phyloP scores from a whole-genome alignment of 1,284 basidiomycete species.

The Schizophyllum commune region DNA sequence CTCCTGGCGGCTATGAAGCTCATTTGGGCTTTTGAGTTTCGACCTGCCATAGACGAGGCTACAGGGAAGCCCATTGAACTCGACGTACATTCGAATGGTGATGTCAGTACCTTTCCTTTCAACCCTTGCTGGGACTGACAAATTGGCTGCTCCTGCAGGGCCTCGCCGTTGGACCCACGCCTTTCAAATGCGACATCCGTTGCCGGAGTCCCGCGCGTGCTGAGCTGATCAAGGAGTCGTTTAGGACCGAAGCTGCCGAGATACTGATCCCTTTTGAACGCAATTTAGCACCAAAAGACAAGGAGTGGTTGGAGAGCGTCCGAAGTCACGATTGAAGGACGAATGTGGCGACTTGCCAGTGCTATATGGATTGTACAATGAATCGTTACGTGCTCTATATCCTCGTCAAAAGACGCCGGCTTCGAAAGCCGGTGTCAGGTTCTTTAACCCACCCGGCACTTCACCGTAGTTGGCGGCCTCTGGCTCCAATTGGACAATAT shows the following conservation, averaged over 20 bases:
- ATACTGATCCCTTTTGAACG: slow-evolving; percentile 10
- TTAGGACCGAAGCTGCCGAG: slow-evolving; percentile 6
- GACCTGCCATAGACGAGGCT: slow-evolving; percentile 1
- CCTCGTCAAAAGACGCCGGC: no score
- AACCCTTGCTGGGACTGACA: background rate
- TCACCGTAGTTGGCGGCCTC: no score
- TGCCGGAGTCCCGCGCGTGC: slow-evolving; percentile 7
- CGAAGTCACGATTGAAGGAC: no score
- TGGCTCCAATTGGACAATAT: no score
- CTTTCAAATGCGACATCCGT: slow-evolving; percentile 12
- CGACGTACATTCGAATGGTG: slow-evolving; percentile 2
- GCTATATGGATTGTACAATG: no score
- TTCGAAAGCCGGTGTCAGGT: no score
- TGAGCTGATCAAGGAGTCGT: slow-evolving; percentile 8
- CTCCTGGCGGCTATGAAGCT: slow-evolving; percentile 14
- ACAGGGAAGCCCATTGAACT: slow-evolving; percentile 3
- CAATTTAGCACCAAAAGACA: slow-evolving; percentile 4
- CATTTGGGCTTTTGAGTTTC: slow-evolving; percentile 22
- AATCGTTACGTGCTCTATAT: no score
- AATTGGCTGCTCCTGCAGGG: background rate
- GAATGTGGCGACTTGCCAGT: no score
- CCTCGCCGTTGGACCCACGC: background rate
- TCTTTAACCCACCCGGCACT: no score
- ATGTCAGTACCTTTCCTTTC: background rate
- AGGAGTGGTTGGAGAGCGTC: slow-evolving; percentile 2